Base-by-base conservation (phyloP, 768 basidiomycete species). In the Auricularia heimuer region DNA sequence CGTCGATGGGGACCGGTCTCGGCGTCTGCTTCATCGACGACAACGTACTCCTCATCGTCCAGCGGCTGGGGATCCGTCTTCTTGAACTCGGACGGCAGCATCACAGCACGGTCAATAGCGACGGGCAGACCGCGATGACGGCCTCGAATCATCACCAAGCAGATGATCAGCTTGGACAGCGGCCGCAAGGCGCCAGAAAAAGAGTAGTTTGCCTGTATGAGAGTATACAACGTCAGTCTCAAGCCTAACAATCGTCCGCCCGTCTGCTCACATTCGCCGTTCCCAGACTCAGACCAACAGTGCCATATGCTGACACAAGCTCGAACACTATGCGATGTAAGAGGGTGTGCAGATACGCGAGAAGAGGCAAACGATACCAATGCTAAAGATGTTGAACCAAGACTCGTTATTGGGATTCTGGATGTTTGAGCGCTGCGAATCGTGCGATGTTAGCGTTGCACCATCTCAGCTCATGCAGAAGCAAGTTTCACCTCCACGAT, bases 91-190 rank as follows among this genome's bases (percentile, higher is more conserved):
- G 77, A 78, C 0, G 92, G 93, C 18, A 94, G 80, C 72, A 95
- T 81, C 62, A 95, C 83, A 0, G 94, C 91, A 63, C 94, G 85
- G 75, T 94, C 92, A 60, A 94, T 92, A 8, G 91, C 92, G 24
- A 90, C 87, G 0, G 92, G 92, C 6, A 94, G 77, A 44, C 92
- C 92, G 60, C 94, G 87, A 74, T 98, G 94, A 12, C 93, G 84
- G 7, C 94, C 94, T 65, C 97, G 89, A 67, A 99, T 82, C 92
- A 98, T 98, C 69, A 98, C 93, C 10, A 83, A 74, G 71, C 86
- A 87, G 34, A 98, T 69, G 65, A 98, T 85, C 42, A 98, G 81
- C 74, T 98, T 98, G 0, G 94, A 94, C 4, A 97, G 75, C 0
- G 88, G 83, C 14, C 81, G 78, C 65, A 95, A 85, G 10, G 87